Conservation (phyloP, 345 rosid species). For the Combretum micranthum region DNA sequence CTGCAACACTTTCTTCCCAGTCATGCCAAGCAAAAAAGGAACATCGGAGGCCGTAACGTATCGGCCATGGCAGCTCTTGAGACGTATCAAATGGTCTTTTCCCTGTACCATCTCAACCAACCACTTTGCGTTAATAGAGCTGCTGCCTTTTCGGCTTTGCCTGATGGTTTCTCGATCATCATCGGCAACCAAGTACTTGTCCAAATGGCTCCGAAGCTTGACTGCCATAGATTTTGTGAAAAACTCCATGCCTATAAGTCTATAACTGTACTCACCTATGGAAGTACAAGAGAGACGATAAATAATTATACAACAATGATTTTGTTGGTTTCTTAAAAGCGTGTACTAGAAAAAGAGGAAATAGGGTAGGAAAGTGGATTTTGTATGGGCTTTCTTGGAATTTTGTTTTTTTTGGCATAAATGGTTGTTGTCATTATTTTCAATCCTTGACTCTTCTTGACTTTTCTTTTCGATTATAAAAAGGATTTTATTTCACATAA, state of each 20-base stretch:
- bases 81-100: conserved; percentile 12
- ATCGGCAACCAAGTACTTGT: conserved; percentile 28
- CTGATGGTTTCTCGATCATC: conserved; percentile 19
- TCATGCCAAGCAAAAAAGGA: conserved; percentile 31
- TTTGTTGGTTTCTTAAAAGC: too few relatives aligned
- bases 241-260: conserved; percentile 24
- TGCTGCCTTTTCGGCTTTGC: conserved; percentile 6
- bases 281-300: background rate
- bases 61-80: conserved; percentile 26
- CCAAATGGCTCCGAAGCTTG: conserved; percentile 32
- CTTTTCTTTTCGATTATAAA: too few relatives aligned
- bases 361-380: too few relatives aligned
- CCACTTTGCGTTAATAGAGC: conserved; percentile 20
- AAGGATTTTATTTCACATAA: too few relatives aligned
- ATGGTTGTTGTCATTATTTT: too few relatives aligned
- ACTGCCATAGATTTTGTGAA: conserved; percentile 19
- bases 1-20: conserved; percentile 33
- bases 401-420: too few relatives aligned
- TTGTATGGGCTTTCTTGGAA: too few relatives aligned
- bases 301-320: too few relatives aligned
- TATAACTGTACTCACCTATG: too few relatives aligned
- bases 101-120: conserved; percentile 15
- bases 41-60: conserved; percentile 38
- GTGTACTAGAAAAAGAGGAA: too few relatives aligned
- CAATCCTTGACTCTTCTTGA: too few relatives aligned